Base-by-base conservation (phyloP, 352 stramenopile species). In the Globisporangium recalcitrans region DNA sequence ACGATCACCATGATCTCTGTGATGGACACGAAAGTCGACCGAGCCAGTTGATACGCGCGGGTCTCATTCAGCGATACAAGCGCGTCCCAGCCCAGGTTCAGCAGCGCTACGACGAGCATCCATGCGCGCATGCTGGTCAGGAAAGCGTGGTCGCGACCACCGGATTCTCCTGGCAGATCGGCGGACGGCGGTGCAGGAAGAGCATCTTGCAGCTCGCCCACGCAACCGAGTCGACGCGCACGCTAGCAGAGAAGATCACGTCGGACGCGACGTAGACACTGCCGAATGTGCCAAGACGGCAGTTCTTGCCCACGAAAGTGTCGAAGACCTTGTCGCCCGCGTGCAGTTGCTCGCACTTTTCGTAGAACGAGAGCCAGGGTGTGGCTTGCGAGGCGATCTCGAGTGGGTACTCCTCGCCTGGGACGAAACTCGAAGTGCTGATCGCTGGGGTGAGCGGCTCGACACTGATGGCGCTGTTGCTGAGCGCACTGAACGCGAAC, bases 161-260 rank as follows among this genome's bases (percentile, higher is more conserved):
- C 40, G 0, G 59, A 52, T 75, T 78, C 49, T 85, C 77, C 59
- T 85, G 77, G 49, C 80, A 90, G 4, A 90, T 38, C 4, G 69
- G 70, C 1, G 80, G 80, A 24, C 75, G 71, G 4, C 77, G 73
- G 10, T 86, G 60, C 31, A 80, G 65, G 36, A 73, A 82, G 1
- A 90, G 58, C 40, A 88, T 53, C 54, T 84, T 78, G 26, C 80
- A 90, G 19, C 69, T 77, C 10, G 68, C 68, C 78, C 78, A 90
- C 9, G 75, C 75, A 24, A 87, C 58, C 0, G 78, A 71, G 58
- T 90, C 80, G 14, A 73, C 75, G n/a, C 77, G 69, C 11, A 77
- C 31, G 57, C 67, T 81, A 38, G 77, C 52, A 0, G 58, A 70
- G 10, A 88, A 61, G 21, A 85, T 52, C 3, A 88, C 38, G n/a